Conservation (phyloP, 192 early-diverging fungal species). For the Chytriomyces confervae region DNA sequence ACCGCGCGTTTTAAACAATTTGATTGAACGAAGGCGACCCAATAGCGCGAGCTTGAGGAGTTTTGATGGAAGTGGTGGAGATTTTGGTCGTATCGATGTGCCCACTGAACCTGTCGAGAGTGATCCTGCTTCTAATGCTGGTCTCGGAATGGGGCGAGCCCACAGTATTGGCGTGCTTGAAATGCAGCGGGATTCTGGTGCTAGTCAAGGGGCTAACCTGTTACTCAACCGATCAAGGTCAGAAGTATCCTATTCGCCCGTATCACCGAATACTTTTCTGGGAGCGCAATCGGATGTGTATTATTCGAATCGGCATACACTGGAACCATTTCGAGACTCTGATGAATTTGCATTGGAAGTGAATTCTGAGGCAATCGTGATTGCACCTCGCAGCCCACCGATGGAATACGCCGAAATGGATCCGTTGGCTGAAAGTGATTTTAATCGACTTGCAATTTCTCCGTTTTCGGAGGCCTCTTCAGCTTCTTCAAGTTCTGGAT, state of each 20-base stretch:
- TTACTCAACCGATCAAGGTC: background rate
- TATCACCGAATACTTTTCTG: background rate
- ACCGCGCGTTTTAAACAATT: background rate
- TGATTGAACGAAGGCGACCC: background rate
- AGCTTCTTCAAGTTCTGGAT: background rate
- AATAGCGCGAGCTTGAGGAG: background rate
- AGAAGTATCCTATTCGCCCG: background rate
- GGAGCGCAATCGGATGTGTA: background rate
- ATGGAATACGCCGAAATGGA: background rate
- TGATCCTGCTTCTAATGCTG: background rate
- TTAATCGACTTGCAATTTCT: background rate
- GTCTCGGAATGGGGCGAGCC: background rate
- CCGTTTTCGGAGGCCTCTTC: background rate
- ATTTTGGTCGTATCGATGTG: background rate
- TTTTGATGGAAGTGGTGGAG: background rate
- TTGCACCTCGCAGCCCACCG: background rate
- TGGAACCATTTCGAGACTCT: background rate
- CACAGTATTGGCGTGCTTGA: background rate
- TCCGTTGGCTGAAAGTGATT: background rate
- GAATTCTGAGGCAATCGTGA: background rate
- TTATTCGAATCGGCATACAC: background rate
- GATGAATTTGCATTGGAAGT: background rate
- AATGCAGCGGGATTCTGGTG: no score
- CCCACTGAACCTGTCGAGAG: background rate
- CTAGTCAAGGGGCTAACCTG: background rate